Evolutionary conservation across 495 filamentous ascomycete species (phyloP), one percentile per base, ranked within the genome.

Genomic region (Halenospora varia): DNA sequence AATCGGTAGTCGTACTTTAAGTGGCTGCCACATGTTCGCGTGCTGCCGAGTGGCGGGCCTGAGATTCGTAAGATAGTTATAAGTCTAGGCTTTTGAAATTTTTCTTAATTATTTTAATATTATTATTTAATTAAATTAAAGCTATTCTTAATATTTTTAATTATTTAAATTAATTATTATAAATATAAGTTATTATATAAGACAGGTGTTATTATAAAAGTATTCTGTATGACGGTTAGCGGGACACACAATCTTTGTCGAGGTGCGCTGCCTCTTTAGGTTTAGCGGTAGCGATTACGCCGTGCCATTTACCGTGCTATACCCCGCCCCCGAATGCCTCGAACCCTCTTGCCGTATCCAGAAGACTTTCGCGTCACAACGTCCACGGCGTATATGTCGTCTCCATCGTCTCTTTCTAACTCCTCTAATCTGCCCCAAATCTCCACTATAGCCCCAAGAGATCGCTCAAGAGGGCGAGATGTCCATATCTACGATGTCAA

Each of bases 401-500:
- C 29, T 35, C 29, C 29, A 35, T 35, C 29, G 6, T 35, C 29
- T 35, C 29, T 35, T 35, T 35, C 13, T 35, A 13, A 35, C 13
- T 35, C 29, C 29, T 35, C 29, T 13, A 35, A 13, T 35, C 29
- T 35, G 29, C 29, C 29, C 29, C 13, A 35, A 35, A 35, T 35
- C 29, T 59, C 20, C 17, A 35, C 51, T 10, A 56, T 56, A 53
- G 26, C 59, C 51, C 35, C 39, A 22, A 39, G 48, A 47, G 56
- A 68, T 57, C 64, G 68, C 55, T 67, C 64, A 24, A 52, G 40
- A 22, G 59, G 64, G 53, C 70, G 66, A 17, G 51, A 71, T 42
- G 64, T 70, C 51, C 62, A 68, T 57, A 62, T 73, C 49, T 71
- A 68, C 61, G 51, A 64, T 64, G 57, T 61, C 22, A 58, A 54